Conservation (phyloP, 805 yeast genomes). For the Sugiyamaella floridensis region DNA sequence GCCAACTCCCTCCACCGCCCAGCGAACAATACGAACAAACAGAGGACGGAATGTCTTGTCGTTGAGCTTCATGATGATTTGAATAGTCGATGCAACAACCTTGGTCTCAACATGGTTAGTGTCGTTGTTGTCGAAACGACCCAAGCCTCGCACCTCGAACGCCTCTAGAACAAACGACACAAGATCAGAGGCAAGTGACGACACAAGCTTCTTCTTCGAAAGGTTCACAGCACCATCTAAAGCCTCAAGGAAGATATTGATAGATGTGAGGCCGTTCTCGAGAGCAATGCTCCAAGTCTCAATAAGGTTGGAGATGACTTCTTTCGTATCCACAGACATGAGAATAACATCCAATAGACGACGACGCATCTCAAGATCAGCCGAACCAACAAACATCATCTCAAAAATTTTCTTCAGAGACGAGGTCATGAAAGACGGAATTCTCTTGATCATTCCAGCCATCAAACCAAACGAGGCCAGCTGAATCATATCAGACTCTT, state of each 20-base stretch:
- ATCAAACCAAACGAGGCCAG: constrained; percentile 64
- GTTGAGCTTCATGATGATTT: constrained; percentile 80
- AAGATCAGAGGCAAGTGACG: constrained; percentile 60
- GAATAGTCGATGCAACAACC: constrained; percentile 64
- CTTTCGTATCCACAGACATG: constrained; percentile 59
- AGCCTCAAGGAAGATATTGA: constrained; percentile 64
- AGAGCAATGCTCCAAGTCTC: constrained; percentile 48
- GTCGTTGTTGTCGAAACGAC: constrained; percentile 61
- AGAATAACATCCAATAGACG: constrained; percentile 48
- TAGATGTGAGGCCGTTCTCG: constrained; percentile 33
- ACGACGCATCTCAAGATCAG: constrained; percentile 48
- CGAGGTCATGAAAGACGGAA: constrained; percentile 78
- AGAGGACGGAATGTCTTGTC: constrained; percentile 91
- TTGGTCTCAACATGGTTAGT: constrained; percentile 74
- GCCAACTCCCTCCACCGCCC: constrained; percentile 89
- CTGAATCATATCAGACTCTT: constrained; percentile 42
- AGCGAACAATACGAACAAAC: constrained; percentile 76
- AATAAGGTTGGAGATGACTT: constrained; percentile 54
- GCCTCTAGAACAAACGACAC: constrained; percentile 61
- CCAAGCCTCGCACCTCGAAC: constrained; percentile 59
- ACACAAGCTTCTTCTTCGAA: constrained; percentile 67
- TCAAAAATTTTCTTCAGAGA: constrained; percentile 56
- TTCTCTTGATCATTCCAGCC: constrained; percentile 68
- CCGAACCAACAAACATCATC: constrained; percentile 35
- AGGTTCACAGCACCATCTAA: constrained; percentile 60